Evolutionary conservation across 163 green algal species (phyloP).

Genomic region (Trebouxiophyceae sp.): DNA sequence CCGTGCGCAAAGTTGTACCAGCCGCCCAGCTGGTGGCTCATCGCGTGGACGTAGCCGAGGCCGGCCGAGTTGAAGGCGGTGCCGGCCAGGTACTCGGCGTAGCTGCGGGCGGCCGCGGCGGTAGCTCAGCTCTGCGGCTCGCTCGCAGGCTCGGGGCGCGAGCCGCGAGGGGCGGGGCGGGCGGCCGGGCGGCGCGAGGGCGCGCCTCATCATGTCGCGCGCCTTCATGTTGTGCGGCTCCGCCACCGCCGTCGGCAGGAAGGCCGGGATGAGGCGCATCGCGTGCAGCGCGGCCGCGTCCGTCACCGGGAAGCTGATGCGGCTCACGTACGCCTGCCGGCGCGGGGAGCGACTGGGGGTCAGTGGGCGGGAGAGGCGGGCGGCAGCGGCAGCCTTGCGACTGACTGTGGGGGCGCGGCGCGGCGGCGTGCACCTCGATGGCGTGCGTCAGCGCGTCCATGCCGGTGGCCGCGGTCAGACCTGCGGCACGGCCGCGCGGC

Average conservation of each 20-base stretch:
- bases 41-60: conserved; percentile 26
- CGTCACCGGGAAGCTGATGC: conserved; percentile 18
- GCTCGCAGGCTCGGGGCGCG: too few relatives aligned
- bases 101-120: too few relatives aligned
- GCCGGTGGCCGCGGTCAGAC: conserved; percentile 32
- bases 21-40: conserved; percentile 33
- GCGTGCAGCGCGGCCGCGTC: conserved; percentile 30
- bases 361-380: too few relatives aligned
- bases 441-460: conserved; percentile 37
- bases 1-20: conserved; percentile 34
- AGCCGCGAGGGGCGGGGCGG: too few relatives aligned
- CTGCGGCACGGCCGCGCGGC: background rate
- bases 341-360: too few relatives aligned
- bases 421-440: too few relatives aligned
- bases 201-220: conserved; percentile 31
- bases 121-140: too few relatives aligned
- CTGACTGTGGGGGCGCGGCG: too few relatives aligned
- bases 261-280: conserved; percentile 27
- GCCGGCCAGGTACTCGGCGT: conserved; percentile 33
- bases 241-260: conserved; percentile 21
- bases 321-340: conserved; percentile 28
- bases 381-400: too few relatives aligned
- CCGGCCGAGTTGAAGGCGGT: conserved; percentile 33
- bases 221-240: conserved; percentile 20
- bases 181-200: too few relatives aligned